These are phyloP conservation scores for Elymus sibiricus DNA, from an alignment of 176 grass and related monocot genomes.

Conservation along the genomic window DNA sequence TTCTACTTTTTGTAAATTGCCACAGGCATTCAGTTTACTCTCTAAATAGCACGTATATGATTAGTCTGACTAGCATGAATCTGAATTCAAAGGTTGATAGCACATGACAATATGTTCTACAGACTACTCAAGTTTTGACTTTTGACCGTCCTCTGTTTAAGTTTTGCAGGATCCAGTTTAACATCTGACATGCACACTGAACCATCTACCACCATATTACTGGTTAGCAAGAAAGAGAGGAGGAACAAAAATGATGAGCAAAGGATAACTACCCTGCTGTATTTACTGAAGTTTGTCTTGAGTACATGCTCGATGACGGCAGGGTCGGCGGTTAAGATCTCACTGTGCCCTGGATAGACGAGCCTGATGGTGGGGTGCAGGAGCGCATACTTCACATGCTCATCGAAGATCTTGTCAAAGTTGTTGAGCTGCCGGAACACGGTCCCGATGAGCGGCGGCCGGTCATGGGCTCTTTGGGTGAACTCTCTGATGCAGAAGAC, in stretches of 20 bases:
- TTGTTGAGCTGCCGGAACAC: slow-evolving; percentile 26
- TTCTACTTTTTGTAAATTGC: background rate
- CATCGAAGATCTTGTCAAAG: slow-evolving; percentile 40
- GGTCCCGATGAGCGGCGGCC: slow-evolving; percentile 34
- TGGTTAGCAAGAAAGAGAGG: background rate
- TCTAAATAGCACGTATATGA: no score
- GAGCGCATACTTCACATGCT: slow-evolving; percentile 16
- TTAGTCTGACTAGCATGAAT: no score
- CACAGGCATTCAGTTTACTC: background rate
- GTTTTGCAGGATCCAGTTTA: background rate
- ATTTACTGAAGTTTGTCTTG: slow-evolving; percentile 60
- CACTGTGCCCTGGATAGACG: slow-evolving; percentile 14
- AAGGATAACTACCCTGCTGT: slow-evolving; percentile 40
- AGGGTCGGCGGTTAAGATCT: slow-evolving; percentile 36
- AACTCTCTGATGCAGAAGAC: slow-evolving; percentile 31
- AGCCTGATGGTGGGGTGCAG: slow-evolving; percentile 45
- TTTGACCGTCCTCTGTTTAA: background rate
- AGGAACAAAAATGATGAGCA: background rate
- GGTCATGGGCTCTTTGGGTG: background rate
- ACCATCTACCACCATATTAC: background rate
- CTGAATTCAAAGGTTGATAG: no score
- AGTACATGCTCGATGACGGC: slow-evolving; percentile 44
- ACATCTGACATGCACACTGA: background rate
- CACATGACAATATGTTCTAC: background rate
- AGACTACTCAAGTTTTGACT: background rate